Conservation (phyloP, 352 stramenopile species). For the Globisporangium parvum region DNA sequence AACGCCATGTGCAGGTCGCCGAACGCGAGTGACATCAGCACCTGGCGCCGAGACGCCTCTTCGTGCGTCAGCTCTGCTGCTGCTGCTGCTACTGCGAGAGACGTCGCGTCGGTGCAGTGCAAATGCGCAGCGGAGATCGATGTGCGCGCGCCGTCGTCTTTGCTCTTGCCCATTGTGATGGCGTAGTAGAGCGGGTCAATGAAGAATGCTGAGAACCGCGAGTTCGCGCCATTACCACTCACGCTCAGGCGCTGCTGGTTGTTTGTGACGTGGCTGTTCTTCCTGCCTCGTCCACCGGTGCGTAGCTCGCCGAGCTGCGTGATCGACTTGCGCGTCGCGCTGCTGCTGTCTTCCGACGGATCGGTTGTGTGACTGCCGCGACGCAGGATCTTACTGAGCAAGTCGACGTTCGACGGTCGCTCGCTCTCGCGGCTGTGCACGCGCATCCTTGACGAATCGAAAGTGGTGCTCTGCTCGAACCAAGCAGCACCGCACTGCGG, state of each 20-base stretch:
- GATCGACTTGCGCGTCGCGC: constrained; percentile 1
- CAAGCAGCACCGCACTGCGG: too few relatives aligned
- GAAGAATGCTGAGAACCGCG: constrained; percentile 15
- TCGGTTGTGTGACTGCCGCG: constrained; percentile 13
- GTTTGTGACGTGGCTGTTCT: not conserved
- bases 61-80: not conserved
- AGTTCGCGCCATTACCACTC: constrained; percentile 2
- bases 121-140: not conserved
- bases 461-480: too few relatives aligned
- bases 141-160: constrained; percentile 6
- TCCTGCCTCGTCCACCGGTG: not conserved
- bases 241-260: constrained; percentile 12
- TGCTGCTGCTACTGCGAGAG: not conserved
- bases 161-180: constrained; percentile 13
- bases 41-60: constrained; percentile 5
- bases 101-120: not conserved
- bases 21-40: constrained; percentile 9
- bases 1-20: constrained; percentile 13
- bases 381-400: constrained; percentile 20
- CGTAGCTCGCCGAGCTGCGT: not conserved
- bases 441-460: too few relatives aligned
- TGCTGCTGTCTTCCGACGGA: not conserved
- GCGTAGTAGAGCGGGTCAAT: constrained; percentile 17
- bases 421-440: constrained; percentile 11
- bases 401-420: constrained; percentile 12